Base-by-base conservation (phyloP, 176 grass and related monocot species). In the Hsuehochloa calcarea region DNA sequence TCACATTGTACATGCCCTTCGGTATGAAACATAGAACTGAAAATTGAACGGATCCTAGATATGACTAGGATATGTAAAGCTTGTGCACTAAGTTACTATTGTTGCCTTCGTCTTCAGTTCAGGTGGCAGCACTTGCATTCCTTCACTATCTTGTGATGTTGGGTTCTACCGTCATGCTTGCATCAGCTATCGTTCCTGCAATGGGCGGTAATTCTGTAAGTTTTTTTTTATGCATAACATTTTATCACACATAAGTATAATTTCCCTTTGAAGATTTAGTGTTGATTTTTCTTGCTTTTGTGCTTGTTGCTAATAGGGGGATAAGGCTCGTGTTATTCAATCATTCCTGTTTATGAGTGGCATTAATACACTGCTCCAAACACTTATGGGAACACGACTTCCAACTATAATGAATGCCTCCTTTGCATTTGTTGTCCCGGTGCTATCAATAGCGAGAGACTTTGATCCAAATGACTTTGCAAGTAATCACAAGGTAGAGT, bases 61-160 rank as follows among this genome's bases (percentile, higher is more conserved):
- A 71, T 58, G 46, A 80, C 68, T 52, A 69, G 1, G 54, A 29
- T 47, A 72, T 84, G 76, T 29, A 75, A 54, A 72, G 5, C 74
- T 52, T 90, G 29, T 56, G 26, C 81, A 87, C 56, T 66, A 31
- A 68, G 14, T 62, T 67, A 10, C 19, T 43, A 22, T 38, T 84
- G 31, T 69, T 66, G 45, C 82, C 72, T 22, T 82, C 22, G 68
- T 85, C 72, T 94, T 63, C 97, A 99, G 97, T 87, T 82, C 89
- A 96, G 90, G 88, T 92, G 62, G 77, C 77, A 59, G 75, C 78
- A 31, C 97, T 99, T 22, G 93, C 84, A 34, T 99, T 99, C 87
- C 93, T 94, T 73, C 97, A 99, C 72, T 99, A 96, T 83, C 85
- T 99, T 27, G 91, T 99, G 70, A 94, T 94, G 93, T 85, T 99